Percentiles rank a stretch among this genome's conserved stretches.
Conservation (phyloP, 2,329 filamentous ascomycete species). For the Alternaria ethzedia region DNA sequence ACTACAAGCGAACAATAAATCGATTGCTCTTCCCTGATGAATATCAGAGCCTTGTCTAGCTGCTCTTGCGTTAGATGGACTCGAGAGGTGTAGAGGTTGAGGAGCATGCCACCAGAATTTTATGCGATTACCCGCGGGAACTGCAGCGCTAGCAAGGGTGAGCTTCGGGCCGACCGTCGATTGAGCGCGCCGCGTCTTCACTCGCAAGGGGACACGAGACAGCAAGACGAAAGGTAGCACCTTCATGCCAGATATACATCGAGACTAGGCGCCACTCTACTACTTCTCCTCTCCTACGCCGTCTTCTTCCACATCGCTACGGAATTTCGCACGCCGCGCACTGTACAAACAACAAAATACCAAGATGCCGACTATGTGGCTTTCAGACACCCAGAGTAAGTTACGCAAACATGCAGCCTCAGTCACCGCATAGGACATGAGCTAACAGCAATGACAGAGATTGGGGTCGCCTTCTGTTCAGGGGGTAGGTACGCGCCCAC, state of each 20-base stretch:
- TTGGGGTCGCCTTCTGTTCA: conserved; percentile 97
- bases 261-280: conserved; percentile 1
- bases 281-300: neutral
- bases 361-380: conserved; percentile 86
- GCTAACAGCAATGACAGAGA: conserved; percentile 65
- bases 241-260: conserved; percentile 14
- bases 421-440: neutral
- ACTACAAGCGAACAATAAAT: conserved; percentile 17
- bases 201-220: conserved; percentile 42
- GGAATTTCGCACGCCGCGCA: conserved; percentile 8
- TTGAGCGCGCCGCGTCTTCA: conserved; percentile 21
- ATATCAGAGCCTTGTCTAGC: neutral
- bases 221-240: conserved; percentile 17
- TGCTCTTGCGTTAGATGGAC: neutral
- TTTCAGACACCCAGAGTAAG: conserved; percentile 94
- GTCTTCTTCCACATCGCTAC: neutral
- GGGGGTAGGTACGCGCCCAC: conserved; percentile 73
- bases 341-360: neutral
- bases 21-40: conserved; percentile 7
- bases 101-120: conserved; percentile 9
- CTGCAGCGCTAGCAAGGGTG: conserved; percentile 32
- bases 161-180: conserved; percentile 11
- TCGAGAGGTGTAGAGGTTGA: neutral
- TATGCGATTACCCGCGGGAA: conserved; percentile 27
- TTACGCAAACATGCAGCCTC: conserved; percentile 27